phyloP scores from a whole-genome alignment of 192 early-diverging fungal species.

The Coemansia sp. region DNA sequence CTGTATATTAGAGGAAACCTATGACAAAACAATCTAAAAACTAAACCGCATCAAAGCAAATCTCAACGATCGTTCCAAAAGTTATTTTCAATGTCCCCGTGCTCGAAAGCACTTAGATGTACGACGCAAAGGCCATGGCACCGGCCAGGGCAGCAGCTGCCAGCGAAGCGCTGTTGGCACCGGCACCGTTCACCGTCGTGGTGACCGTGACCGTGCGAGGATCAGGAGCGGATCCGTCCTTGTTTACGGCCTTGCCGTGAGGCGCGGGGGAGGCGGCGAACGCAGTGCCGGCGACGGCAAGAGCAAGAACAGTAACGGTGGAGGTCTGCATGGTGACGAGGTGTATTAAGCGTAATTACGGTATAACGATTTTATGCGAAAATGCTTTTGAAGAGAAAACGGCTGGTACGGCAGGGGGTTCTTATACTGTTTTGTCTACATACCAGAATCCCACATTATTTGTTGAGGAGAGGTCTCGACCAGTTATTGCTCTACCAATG shows the following conservation, averaged over 20 bases:
- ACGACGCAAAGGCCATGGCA: conserved; percentile 47
- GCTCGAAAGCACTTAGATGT: conserved; percentile 23
- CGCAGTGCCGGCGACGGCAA: conserved; percentile 45
- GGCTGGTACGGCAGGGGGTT: conserved; percentile 10
- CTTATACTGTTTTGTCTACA: conserved; percentile 10
- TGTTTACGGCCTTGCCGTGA: conserved; percentile 9
- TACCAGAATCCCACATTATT: not conserved
- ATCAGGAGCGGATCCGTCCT: conserved; percentile 16
- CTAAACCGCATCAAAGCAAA: not conserved
- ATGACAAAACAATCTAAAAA: not conserved
- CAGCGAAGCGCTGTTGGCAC: conserved; percentile 37
- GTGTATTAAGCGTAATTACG: conserved; percentile 7
- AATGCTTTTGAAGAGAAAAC: not conserved
- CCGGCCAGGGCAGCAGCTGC: conserved; percentile 52
- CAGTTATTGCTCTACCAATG: not conserved
- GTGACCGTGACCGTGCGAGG: conserved; percentile 47
- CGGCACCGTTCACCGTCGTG: conserved; percentile 29
- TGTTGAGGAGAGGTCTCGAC: not conserved
- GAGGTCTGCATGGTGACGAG: conserved; percentile 41
- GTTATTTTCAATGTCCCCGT: not conserved
- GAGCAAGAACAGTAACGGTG: conserved; percentile 33
- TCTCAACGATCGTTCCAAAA: not conserved
- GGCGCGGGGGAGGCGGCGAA: conserved; percentile 39
- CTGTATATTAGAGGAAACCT: not conserved
- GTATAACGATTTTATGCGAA: not conserved